phyloP scores from a whole-genome alignment of 768 basidiomycete genomes.

The Auricularia cornea region DNA sequence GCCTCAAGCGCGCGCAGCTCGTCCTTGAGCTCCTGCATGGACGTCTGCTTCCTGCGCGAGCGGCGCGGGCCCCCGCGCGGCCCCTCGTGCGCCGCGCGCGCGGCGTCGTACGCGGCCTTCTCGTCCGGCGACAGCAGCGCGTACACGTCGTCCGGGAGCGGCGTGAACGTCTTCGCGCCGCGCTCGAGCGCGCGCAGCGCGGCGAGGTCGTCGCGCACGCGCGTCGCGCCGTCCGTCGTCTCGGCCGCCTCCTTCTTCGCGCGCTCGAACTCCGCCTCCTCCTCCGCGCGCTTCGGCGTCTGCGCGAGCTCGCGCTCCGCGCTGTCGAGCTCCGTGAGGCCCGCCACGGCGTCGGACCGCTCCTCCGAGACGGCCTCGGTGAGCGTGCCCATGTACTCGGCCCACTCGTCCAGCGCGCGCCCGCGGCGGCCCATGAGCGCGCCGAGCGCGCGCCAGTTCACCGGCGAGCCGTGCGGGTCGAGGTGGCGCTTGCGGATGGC shows the following conservation, averaged over 20 bases:
- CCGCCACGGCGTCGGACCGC: background rate
- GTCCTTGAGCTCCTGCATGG: too few species aligned
- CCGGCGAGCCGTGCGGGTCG: background rate
- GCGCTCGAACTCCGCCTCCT: background rate
- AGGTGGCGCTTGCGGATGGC: background rate
- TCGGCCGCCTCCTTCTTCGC: background rate
- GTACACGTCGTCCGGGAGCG: too few species aligned
- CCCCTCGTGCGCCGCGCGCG: too few species aligned
- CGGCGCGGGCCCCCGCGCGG: too few species aligned
- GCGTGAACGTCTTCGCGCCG: too few species aligned
- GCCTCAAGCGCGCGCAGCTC: constrained; percentile 7
- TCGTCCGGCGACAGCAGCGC: too few species aligned
- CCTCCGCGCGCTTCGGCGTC: background rate
- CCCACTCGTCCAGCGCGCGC: background rate
- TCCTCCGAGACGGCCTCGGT: background rate
- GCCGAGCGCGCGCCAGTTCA: background rate
- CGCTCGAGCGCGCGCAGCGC: constrained; percentile 36
- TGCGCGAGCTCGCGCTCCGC: background rate
- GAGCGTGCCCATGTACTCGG: background rate
- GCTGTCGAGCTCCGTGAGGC: background rate
- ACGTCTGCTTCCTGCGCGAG: too few species aligned
- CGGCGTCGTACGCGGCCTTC: too few species aligned
- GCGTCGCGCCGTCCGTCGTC: constrained; percentile 42
- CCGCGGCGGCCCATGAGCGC: background rate
- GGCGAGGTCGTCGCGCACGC: constrained; percentile 64